Base-by-base conservation (phyloP, 192 early-diverging fungal species). In the Rhizoclosmatium sp. region DNA sequence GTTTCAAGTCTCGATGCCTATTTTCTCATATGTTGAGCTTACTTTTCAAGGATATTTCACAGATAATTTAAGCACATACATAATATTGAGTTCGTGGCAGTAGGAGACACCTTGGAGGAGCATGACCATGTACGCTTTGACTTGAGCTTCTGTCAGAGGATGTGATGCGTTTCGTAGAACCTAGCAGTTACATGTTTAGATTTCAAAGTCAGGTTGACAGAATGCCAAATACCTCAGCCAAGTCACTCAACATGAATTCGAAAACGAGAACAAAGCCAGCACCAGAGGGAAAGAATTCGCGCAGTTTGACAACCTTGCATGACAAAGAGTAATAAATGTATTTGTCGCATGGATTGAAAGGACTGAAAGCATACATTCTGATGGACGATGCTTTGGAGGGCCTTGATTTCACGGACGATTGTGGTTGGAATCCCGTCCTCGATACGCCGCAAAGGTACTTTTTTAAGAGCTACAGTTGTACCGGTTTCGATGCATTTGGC, bases 61-160 rank as follows among this genome's bases (percentile, higher is more conserved):
- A 31, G 31, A 31, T 31, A 31, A 31, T 0, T 31, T 31, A 31
- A 31, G 31, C 31, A 31, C 31, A 31, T 31, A 31, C 86, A 91
- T 87, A 61, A 91, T 90, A 72, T 81, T 78, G 74, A 90, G 87
- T 19, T 83, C 80, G 68, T 91, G 90, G 61, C 89, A 87, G 67
- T 88, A 91, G 3, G 85, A 84, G 44, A 91, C 78, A 19, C 90
- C 90, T 59, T 88, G 87, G 9, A 91, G 81, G 23, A 91, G 71
- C 88, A 88, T 88, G 31, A 88, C 61, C 86, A 90, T 87, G 83
- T 88, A 88, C 3, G 87, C 85, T 71, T 90, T 90, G 62, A 87
- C 74, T 76, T 90, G 89, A 3, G 85, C 80, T 48, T 85, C 87
- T 2, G 84, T 88, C n/a, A 90, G 78, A 40, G 85, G 83, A 4